Conservation (phyloP, 306 rosid species). For the Cicer arietinum region DNA sequence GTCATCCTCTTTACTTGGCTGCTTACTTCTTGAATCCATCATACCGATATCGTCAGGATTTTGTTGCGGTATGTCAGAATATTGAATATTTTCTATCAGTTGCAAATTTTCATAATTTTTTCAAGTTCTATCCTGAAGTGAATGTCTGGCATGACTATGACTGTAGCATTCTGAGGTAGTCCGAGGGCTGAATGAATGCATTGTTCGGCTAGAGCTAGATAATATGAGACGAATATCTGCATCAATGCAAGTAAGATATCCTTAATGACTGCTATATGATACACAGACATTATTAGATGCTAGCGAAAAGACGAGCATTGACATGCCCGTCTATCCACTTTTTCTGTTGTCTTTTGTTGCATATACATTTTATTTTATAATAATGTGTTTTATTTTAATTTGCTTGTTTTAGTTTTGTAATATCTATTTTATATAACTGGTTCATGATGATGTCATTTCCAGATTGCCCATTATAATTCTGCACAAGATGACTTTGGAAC, state of each 20-base stretch:
- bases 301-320: no score
- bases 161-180: conserved; percentile 81
- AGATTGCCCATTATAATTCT: conserved; percentile 83
- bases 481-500: conserved; percentile 97
- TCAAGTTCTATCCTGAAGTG: conserved; percentile 50
- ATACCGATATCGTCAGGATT: conserved; percentile 82
- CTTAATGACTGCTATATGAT: conserved; percentile 32
- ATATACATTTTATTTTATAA: no score
- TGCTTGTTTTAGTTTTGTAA: no score
- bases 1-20: conserved; percentile 88
- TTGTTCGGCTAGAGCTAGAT: conserved; percentile 85
- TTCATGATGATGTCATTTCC: conserved; percentile 44
- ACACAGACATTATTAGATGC: background rate
- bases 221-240: conserved; percentile 77
- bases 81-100: conserved; percentile 36
- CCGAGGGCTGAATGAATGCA: conserved; percentile 91
- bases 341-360: no score
- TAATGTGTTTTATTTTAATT: no score
- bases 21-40: conserved; percentile 95
- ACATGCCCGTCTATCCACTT: no score
- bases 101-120: conserved; percentile 38
- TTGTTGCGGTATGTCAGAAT: conserved; percentile 69
- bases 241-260: conserved; percentile 74
- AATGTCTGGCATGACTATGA: conserved; percentile 44
- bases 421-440: background rate